phyloP scores from a whole-genome alignment of 2,329 filamentous ascomycete species.

The Xylaria sp. region DNA sequence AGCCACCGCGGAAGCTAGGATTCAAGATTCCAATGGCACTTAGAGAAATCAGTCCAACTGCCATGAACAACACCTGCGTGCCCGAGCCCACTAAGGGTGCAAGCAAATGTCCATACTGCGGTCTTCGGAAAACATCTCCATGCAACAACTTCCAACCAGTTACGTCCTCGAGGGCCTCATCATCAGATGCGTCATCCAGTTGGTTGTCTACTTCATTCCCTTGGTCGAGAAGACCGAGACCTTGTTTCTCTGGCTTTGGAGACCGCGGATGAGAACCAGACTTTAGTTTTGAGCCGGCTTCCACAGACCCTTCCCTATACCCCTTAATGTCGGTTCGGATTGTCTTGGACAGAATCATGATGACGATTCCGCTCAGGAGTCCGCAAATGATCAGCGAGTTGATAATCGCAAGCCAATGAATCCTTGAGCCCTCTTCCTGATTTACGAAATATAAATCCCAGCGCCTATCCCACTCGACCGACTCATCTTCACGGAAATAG shows the following conservation, averaged over 20 bases:
- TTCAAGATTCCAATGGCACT: conserved; percentile 83
- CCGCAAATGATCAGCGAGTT: conserved; percentile 88
- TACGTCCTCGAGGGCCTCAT: conserved; percentile 79
- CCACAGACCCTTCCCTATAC: conserved; percentile 71
- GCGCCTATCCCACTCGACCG: conserved; percentile 82
- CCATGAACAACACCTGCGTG: conserved; percentile 87
- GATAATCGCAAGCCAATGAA: conserved; percentile 89
- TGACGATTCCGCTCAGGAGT: conserved; percentile 79
- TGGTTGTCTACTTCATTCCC: conserved; percentile 63
- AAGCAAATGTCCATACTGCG: conserved; percentile 74
- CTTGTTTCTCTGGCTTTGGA: conserved; percentile 62
- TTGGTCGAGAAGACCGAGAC: conserved; percentile 68
- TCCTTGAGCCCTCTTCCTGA: conserved; percentile 81
- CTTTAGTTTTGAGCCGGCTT: conserved; percentile 73
- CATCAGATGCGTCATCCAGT: conserved; percentile 70
- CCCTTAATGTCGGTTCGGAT: conserved; percentile 81
- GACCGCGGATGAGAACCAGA: conserved; percentile 55
- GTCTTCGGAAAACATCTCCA: conserved; percentile 85
- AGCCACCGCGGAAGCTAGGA: conserved; percentile 89
- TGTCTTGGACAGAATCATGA: conserved; percentile 83
- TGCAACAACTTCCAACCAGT: conserved; percentile 91
- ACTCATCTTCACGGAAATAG: conserved; percentile 85
- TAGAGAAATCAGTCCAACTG: conserved; percentile 74
- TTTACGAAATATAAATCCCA: conserved; percentile 94
- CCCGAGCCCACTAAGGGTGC: conserved; percentile 86